Evolutionary conservation across 1,284 basidiomycete species (phyloP), one percentile per base, ranked within the genome.

Genomic region (Irpex sp.): DNA sequence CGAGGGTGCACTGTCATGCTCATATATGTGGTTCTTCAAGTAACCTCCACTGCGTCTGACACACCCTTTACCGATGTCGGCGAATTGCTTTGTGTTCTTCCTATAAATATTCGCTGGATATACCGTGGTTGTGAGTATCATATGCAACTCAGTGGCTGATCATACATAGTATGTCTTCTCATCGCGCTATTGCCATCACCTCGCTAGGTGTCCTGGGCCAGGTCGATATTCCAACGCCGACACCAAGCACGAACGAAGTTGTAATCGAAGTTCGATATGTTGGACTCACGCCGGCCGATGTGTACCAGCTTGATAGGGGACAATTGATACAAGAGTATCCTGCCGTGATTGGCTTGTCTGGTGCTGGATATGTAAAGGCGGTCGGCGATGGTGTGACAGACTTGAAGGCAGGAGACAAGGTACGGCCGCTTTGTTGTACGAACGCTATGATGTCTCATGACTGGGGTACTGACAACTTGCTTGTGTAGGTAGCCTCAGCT

Each of bases 201-300:
- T 51, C 61, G 3, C 6, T 36, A 9, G 55, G 61, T 2, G 17
- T 48, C 15, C 31, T 62, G 4, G 21, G 48, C 6, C 17, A 51
- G 31, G 37, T 62, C 13, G 17, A 40, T 4, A 9, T 83, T 11
- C 71, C 77, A 3, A 84, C 82, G 1, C 70, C 69, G 13, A 62
- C 63, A 6, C 82, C 81, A 6, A 75, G 73, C 7, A 67, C 72
- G 1, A 78, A 75, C 21, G 77, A 84, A 64, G 76, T 85, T 19
- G 73, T 81, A 7, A 65, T 86, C 57, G 79, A 81, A 65, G 80
- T 82, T 19, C 77, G 75, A 62, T 84, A 81, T 65, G 73, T 79
- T 1, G 73, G 79, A 6, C 71, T 82, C 67, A 75, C 76, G 48
- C 70, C 79, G 1, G 76, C 79, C 62, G 80, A 82, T 65, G 75